A percentile compares a stretch with the other conserved stretches of the same genome.
Evolutionary conservation across 495 filamentous ascomycete genomes (phyloP).

Genomic region (Aspergillus sclerotioniger): DNA sequence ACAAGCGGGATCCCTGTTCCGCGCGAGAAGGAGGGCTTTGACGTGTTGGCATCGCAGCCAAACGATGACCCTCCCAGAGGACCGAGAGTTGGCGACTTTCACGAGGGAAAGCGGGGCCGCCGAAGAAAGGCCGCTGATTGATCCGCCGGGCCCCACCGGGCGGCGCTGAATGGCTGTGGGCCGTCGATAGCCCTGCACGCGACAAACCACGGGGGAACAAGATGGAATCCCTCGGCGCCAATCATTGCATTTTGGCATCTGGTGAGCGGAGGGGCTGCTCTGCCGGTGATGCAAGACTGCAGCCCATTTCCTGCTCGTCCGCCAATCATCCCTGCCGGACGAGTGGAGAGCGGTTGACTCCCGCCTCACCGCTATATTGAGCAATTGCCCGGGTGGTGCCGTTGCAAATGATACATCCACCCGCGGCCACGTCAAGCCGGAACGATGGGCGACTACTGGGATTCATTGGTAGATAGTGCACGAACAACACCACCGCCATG

Average conservation of each 20-base stretch:
- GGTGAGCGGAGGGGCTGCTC: constrained; percentile 5
- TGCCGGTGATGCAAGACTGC: constrained; percentile 13
- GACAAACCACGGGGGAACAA: constrained; percentile 3
- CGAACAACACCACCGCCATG: constrained; percentile 27
- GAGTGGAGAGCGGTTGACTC: constrained; percentile 14
- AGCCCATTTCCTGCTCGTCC: background rate
- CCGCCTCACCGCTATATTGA: constrained; percentile 36
- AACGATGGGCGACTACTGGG: background rate
- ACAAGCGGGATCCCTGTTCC: constrained; percentile 13
- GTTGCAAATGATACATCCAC: constrained; percentile 6
- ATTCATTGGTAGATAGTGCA: constrained; percentile 15
- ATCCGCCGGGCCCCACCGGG: constrained; percentile 1
- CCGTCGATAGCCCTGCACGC: constrained; percentile 11
- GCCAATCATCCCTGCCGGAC: background rate
- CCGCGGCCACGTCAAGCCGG: constrained; percentile 23
- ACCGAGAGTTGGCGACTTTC: constrained; percentile 9
- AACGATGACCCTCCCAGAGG: constrained; percentile 9
- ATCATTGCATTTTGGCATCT: constrained; percentile 10
- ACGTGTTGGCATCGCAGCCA: constrained; percentile 23
- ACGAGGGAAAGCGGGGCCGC: constrained; percentile 19
- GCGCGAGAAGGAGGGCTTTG: constrained; percentile 17
- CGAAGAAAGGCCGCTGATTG: background rate
- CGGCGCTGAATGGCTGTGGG: constrained; percentile 12
- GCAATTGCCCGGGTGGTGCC: constrained; percentile 12
- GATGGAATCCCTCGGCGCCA: constrained; percentile 5